Percentiles rank a stretch among this genome's conserved stretches.
Conservation (phyloP, 345 rosid species). For the Populus ilicifolia region DNA sequence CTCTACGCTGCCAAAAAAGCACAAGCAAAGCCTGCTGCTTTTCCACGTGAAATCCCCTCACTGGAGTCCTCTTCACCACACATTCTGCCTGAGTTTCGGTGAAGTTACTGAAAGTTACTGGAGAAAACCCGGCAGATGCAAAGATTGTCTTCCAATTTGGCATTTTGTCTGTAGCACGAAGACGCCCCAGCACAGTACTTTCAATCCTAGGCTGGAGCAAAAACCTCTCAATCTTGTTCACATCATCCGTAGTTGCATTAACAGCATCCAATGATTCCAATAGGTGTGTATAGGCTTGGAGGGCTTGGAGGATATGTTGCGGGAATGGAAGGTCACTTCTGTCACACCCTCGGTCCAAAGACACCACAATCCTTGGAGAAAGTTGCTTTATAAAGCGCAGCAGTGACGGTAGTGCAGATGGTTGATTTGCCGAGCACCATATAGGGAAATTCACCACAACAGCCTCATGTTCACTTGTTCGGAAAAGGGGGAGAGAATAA, state of each 20-base stretch:
- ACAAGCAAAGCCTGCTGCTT: constrained; percentile 69
- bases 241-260: constrained; percentile 56
- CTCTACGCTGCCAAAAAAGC: constrained; percentile 84
- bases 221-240: constrained; percentile 82
- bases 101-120: constrained; percentile 62
- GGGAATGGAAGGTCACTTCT: constrained; percentile 72
- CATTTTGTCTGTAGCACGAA: constrained; percentile 47
- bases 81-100: constrained; percentile 87
- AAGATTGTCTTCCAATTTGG: constrained; percentile 76
- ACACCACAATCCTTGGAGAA: constrained; percentile 73
- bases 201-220: constrained; percentile 67
- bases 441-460: constrained; percentile 51
- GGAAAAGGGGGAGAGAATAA: constrained; percentile 32
- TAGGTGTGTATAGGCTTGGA: constrained; percentile 56
- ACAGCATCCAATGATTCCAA: constrained; percentile 84
- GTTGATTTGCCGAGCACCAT: constrained; percentile 39
- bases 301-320: constrained; percentile 64
- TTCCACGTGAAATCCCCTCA: constrained; percentile 78
- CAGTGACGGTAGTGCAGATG: constrained; percentile 42
- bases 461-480: constrained; percentile 39
- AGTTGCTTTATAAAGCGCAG: constrained; percentile 72
- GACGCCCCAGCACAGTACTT: constrained; percentile 59
- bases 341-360: constrained; percentile 77
- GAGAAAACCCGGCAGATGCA: constrained; percentile 63
- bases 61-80: constrained; percentile 59